Evolutionary conservation across 495 filamentous ascomycete species (phyloP).

Genomic region (Daldinia grandis): DNA sequence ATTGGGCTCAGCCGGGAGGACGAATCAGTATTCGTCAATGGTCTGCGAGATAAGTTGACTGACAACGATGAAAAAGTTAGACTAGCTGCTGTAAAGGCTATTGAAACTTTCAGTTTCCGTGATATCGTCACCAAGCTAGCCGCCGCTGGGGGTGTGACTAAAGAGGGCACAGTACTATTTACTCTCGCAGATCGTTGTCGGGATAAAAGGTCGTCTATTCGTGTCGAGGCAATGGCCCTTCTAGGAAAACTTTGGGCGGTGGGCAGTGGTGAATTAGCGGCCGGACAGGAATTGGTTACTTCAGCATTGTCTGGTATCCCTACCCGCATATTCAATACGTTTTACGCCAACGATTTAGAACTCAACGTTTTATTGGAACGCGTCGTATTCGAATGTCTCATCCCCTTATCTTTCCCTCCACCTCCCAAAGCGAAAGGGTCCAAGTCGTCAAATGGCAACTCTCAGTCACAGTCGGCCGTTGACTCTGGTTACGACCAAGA

Average conservation of each 20-base stretch:
- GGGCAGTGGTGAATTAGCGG: slow-evolving; percentile 84
- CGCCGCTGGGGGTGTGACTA: slow-evolving; percentile 72
- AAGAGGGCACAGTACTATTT: slow-evolving; percentile 73
- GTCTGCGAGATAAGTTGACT: slow-evolving; percentile 79
- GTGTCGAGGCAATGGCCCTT: slow-evolving; percentile 84
- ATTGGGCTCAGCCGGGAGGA: slow-evolving; percentile 82
- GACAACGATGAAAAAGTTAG: slow-evolving; percentile 93
- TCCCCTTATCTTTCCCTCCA: slow-evolving; percentile 86
- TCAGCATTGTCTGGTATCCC: slow-evolving; percentile 80
- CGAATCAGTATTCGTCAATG: slow-evolving; percentile 73
- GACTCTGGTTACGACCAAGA: slow-evolving; percentile 71
- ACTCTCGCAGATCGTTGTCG: slow-evolving; percentile 88
- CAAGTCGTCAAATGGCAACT: slow-evolving; percentile 66
- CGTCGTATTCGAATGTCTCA: slow-evolving; percentile 83
- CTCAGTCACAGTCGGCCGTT: slow-evolving; percentile 59
- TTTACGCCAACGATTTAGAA: slow-evolving; percentile 89
- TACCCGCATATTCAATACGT: slow-evolving; percentile 83
- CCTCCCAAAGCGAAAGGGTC: slow-evolving; percentile 70
- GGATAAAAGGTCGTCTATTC: slow-evolving; percentile 82
- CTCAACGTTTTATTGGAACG: slow-evolving; percentile 84
- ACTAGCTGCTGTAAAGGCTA: slow-evolving; percentile 81
- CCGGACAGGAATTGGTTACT: slow-evolving; percentile 77
- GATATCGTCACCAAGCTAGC: slow-evolving; percentile 84
- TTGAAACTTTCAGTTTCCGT: slow-evolving; percentile 78
- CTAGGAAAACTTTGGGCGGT: slow-evolving; percentile 90